phyloP scores from a whole-genome alignment of 495 filamentous ascomycete genomes.

The Trichoderma gamsii region DNA sequence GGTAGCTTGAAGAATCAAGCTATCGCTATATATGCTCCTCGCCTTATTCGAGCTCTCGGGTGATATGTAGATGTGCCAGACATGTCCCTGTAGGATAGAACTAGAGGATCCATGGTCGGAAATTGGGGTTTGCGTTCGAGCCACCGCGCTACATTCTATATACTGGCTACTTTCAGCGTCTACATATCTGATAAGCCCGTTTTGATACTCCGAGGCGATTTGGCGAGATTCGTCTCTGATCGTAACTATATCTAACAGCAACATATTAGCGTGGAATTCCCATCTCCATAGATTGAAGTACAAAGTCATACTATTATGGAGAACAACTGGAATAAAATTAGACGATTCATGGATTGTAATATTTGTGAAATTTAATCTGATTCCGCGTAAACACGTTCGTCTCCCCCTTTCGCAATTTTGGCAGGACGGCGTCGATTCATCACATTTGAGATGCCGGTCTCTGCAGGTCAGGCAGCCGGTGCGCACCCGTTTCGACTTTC shows the following conservation, averaged over 20 bases:
- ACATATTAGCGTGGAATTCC: not conserved
- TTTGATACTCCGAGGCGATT: constrained; percentile 88
- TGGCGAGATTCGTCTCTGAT: constrained; percentile 87
- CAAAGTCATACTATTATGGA: not conserved
- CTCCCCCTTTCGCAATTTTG: constrained; percentile 85
- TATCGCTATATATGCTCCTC: constrained; percentile 11
- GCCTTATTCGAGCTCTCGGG: constrained; percentile 6
- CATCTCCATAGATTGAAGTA: not conserved
- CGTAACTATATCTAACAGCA: constrained; percentile 34
- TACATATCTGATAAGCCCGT: constrained; percentile 70
- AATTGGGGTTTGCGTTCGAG: not conserved
- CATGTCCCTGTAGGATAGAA: not conserved
- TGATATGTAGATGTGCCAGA: not conserved
- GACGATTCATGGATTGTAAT: constrained; percentile 67
- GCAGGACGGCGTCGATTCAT: constrained; percentile 76
- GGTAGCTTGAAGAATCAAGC: not conserved
- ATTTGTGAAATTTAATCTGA: constrained; percentile 91
- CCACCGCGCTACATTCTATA: not conserved
- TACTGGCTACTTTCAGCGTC: not conserved
- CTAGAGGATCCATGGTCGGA: not conserved
- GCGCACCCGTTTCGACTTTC: constrained; percentile 64
- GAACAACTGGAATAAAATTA: constrained; percentile 39
- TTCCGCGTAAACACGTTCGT: constrained; percentile 75
- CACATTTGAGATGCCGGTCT: constrained; percentile 61
- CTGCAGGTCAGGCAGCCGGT: constrained; percentile 76